A percentile compares a stretch with the other conserved stretches of the same genome.
Conservation (phyloP, 129 eudicot genomes). For the Centaurea solstitialis region DNA sequence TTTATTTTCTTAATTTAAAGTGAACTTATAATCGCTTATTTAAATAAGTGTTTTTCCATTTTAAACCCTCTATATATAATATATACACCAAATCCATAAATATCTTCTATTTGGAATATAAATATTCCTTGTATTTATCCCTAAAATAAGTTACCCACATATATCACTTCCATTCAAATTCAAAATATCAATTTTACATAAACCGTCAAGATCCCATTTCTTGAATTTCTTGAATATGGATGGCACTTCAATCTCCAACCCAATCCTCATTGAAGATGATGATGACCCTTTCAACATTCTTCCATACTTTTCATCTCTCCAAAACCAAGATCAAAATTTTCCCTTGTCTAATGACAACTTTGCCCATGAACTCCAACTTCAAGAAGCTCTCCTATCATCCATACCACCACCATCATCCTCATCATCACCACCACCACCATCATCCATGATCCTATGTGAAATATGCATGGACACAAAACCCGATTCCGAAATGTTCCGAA, state of each 20-base stretch:
- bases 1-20: no score
- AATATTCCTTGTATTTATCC: no score
- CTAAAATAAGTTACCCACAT: no score
- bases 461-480: slow-evolving; percentile 34
- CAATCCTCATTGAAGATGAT: not conserved
- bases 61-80: no score
- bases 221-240: not conserved
- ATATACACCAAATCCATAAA: no score
- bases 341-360: slow-evolving; percentile 32
- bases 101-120: no score
- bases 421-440: not conserved
- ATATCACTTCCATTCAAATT: no score
- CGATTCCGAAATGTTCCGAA: slow-evolving; percentile 6
- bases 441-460: slow-evolving; percentile 11
- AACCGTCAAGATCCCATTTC: not conserved
- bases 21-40: no score
- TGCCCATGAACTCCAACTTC: slow-evolving; percentile 26
- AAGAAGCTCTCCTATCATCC: slow-evolving; percentile 25
- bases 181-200: no score
- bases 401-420: not conserved
- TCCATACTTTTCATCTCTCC: slow-evolving; percentile 28
- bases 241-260: not conserved
- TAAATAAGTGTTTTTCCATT: no score
- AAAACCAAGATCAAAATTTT: slow-evolving; percentile 17
- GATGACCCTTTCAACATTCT: not conserved